Base-by-base conservation (phyloP, 306 rosid species). In the Cicer judaicum region DNA sequence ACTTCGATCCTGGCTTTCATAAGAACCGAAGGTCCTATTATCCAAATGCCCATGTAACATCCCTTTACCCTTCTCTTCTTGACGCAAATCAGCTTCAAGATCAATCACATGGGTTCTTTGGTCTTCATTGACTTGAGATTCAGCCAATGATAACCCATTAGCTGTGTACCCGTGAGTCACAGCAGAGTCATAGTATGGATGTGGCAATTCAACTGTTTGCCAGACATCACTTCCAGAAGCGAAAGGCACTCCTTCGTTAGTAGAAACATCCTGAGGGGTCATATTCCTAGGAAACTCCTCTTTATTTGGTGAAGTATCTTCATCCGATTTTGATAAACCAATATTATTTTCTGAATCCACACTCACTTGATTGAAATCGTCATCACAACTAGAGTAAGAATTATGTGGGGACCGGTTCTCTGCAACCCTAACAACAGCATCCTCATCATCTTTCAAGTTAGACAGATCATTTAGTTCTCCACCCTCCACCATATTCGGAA, bases 131-230 rank as follows among this genome's bases (percentile, higher is more conserved):
- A 67, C 85, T 82, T 81, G 88, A 57, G 90, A 83, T 80, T 84
- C 84, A 7, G 48, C 79, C 75, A 80, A 71, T 19, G 95, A 64
- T 79, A 91, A 72, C 43, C 80, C 86, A 83, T 56, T 74, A 62
- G 82, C 62, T 59, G 89, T 49, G 79, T 75, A 85, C 52, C 82
- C 90, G 44, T 79, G 87, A 85, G 84, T 56, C 65, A 68, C 80
- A n/a, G 87, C 74, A 72, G 97, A 76, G 78, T 85, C 92, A 85
- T 84, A 87, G 86, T 82, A 90, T 70, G 96, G 54, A 76, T 89
- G 90, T 42, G 92, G 85, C 82, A 87, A 73, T 75, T 74, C 85
- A 81, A 77, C 84, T 57, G 85, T 79, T 48, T 86, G 90, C 95
- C 96, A 89, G 65, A 77, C 88, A 80, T 81, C 89, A 75, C 77